These are phyloP conservation scores for Magnolia officinalis DNA, from an alignment of 164 flowering plant genomes.

Conservation along the genomic window DNA sequence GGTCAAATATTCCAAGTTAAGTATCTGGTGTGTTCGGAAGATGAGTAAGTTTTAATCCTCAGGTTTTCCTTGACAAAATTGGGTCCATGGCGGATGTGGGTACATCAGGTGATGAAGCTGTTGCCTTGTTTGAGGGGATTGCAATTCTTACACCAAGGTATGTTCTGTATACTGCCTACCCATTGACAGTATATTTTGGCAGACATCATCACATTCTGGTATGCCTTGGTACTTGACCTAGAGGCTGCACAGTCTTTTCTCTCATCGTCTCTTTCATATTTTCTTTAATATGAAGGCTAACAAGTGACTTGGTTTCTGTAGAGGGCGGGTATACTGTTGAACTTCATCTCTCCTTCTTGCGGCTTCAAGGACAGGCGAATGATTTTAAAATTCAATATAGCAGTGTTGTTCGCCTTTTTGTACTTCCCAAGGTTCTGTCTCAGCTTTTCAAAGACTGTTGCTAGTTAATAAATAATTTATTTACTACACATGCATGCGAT, in stretches of 20 bases:
- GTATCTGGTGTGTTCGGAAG: background rate
- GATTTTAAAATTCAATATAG: slow-evolving; percentile 98
- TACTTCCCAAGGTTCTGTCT: slow-evolving; percentile 78
- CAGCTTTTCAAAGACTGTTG: background rate
- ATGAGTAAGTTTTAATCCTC: background rate
- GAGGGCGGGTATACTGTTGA: slow-evolving; percentile 97
- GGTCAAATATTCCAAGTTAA: background rate
- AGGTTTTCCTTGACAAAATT: slow-evolving; percentile 92
- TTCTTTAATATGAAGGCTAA: background rate
- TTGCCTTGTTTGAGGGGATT: slow-evolving; percentile 89
- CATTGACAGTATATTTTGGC: background rate
- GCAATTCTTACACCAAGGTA: slow-evolving; percentile 98
- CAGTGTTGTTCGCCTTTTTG: slow-evolving; percentile 92
- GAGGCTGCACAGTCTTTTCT: background rate
- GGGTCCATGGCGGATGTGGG: slow-evolving; percentile 90
- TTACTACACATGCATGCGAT: background rate
- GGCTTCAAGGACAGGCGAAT: slow-evolving; percentile 93
- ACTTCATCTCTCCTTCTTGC: slow-evolving; percentile 86
- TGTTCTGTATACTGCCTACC: background rate
- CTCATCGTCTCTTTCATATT: background rate
- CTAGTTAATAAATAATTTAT: background rate
- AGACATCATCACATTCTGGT: background rate
- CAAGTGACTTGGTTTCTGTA: slow-evolving; percentile 17
- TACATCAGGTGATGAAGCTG: slow-evolving; percentile 84
- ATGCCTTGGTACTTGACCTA: background rate